These are phyloP conservation scores for Aspergillus sp. DNA, from an alignment of 2,329 filamentous ascomycete genomes.

Conservation along the genomic window DNA sequence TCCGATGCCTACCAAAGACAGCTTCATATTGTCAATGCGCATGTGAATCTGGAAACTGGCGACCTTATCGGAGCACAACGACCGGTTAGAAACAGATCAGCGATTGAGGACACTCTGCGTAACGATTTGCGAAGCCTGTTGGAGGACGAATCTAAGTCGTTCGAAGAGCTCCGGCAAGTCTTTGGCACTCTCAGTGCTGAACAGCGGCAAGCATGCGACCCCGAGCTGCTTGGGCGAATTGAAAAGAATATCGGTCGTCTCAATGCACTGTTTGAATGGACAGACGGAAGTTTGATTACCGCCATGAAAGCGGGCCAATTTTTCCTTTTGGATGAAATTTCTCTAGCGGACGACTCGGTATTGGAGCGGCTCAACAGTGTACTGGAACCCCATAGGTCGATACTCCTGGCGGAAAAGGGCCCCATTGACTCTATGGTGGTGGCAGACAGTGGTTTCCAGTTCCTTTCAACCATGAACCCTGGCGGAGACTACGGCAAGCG, in stretches of 20 bases:
- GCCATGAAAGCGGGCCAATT: slow-evolving; percentile 88
- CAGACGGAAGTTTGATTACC: slow-evolving; percentile 86
- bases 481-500: slow-evolving; percentile 98
- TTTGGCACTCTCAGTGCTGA: slow-evolving; percentile 58
- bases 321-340: slow-evolving; percentile 97
- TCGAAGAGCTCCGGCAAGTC: slow-evolving; percentile 58
- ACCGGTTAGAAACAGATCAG: slow-evolving; percentile 80
- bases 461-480: slow-evolving; percentile 98
- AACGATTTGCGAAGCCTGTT: slow-evolving; percentile 57
- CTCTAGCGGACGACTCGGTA: slow-evolving; percentile 94
- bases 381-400: slow-evolving; percentile 79
- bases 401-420: slow-evolving; percentile 92
- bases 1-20: slow-evolving; percentile 75
- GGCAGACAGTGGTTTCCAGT: slow-evolving; percentile 80
- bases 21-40: slow-evolving; percentile 90
- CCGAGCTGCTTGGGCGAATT: slow-evolving; percentile 45
- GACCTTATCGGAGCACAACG: slow-evolving; percentile 95
- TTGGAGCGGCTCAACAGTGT: slow-evolving; percentile 95
- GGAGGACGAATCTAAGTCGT: slow-evolving; percentile 39
- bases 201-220: slow-evolving; percentile 49
- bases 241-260: slow-evolving; percentile 59
- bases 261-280: slow-evolving; percentile 93
- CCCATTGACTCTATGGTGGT: slow-evolving; percentile 76
- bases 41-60: slow-evolving; percentile 96
- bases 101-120: slow-evolving; percentile 65